Base-by-base conservation (phyloP, 495 filamentous ascomycete species). In the Elasticomyces elasticus region DNA sequence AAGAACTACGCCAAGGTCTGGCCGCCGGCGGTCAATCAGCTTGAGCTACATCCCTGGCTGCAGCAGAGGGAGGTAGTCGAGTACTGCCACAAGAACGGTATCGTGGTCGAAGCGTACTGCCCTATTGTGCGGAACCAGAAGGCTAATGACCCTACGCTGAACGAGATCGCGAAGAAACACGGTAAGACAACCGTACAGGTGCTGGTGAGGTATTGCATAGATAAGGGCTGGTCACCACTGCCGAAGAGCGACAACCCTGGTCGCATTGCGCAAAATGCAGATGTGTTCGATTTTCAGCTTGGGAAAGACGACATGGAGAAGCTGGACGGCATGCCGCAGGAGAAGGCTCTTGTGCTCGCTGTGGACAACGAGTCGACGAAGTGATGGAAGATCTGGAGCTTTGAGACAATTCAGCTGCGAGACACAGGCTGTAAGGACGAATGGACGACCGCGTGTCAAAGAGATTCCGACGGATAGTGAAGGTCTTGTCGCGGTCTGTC, bases 21-120 rank as follows among this genome's bases (percentile, higher is more conserved):
- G 72, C 84, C 84, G 52, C 82, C 81, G 19, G 74, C 76, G 30
- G 80, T 85, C 4, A 85, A 87, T 64, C 84, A 87, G 59, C 79
- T 86, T 64, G 79, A 83, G 79, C 75, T 85, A 23, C 82, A 85
- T 62, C 81, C 82, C 7, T 84, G 79, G 79, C 75, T 71, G 61
- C 81, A 86, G 64, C 82, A 84, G 62, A 75, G 78, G 17, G 71
- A 72, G 15, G 75, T 80, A 30, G 76, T 76, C 28, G 67, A 69
- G 45, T 86, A 83, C 68, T 84, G 80, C 69, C 70, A 79, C 56
- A 62, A 71, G 49, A 66, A 83, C 41, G 71, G 72, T n/a, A 84
- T 83, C 63, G 62, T 79, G 30, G 72, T 83, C 48, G 73, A 84
- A 69, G 81, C 84, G 0, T 87, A 88, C 64, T 79, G 74, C 51